Evolutionary conservation across 441 rosid species (phyloP).

Genomic region (Theobroma grandiflorum): DNA sequence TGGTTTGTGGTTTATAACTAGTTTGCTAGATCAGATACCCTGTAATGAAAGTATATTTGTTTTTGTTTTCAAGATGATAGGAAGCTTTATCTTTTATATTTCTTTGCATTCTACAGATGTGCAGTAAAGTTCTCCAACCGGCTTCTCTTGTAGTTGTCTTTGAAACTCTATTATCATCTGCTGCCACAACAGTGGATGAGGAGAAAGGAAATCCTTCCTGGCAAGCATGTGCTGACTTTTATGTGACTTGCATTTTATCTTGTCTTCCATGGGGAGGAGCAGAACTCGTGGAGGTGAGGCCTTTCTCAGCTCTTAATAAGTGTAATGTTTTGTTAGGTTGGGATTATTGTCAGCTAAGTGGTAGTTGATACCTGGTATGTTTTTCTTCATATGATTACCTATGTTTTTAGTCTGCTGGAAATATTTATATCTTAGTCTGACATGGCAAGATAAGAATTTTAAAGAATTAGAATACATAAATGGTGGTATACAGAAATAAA

Average conservation of each 20-base stretch:
- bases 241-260: conserved; percentile 88
- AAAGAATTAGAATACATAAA: neutral
- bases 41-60: conserved; percentile 19
- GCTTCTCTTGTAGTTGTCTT: conserved; percentile 83
- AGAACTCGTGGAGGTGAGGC: conserved; percentile 86
- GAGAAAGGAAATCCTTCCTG: conserved; percentile 99
- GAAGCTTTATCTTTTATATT: conserved; percentile 23
- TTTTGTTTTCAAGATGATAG: conserved; percentile 12
- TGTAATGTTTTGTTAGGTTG: conserved; percentile 8
- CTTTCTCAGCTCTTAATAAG: conserved; percentile 19
- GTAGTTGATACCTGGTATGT: neutral
- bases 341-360: conserved; percentile 11
- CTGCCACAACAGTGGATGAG: conserved; percentile 96
- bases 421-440: neutral
- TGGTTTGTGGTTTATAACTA: conserved; percentile 8
- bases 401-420: neutral
- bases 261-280: conserved; percentile 99
- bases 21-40: neutral
- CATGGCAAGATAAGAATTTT: neutral
- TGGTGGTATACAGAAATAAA: neutral
- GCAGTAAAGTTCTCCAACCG: conserved; percentile 97
- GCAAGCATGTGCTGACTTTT: conserved; percentile 97
- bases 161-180: conserved; percentile 91
- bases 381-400: neutral
- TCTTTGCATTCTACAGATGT: conserved; percentile 62